Conservation (phyloP, 345 rosid genomes). For the Melaleuca quinquenervia region DNA sequence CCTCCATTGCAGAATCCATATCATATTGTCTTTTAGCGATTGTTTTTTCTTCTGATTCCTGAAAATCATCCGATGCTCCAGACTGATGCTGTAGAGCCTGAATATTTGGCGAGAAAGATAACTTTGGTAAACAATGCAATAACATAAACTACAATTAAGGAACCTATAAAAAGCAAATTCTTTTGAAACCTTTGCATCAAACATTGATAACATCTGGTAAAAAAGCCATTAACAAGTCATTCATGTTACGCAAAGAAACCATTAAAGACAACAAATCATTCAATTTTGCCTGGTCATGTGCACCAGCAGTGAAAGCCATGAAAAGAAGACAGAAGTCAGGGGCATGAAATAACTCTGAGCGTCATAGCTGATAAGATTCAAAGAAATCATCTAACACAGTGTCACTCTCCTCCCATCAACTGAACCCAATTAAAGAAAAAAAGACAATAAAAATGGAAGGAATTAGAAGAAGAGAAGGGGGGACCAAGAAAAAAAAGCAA, state of each 20-base stretch:
- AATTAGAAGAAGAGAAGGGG: neutral
- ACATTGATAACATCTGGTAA: neutral
- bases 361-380: neutral
- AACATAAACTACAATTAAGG: neutral
- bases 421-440: neutral
- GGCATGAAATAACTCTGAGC: neutral
- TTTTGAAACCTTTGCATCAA: neutral
- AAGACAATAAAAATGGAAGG: neutral
- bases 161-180: neutral
- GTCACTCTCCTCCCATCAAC: neutral
- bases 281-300: neutral
- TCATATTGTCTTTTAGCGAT: conserved; percentile 35
- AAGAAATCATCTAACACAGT: neutral
- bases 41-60: conserved; percentile 51
- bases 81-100: conserved; percentile 51
- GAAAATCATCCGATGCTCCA: conserved; percentile 63
- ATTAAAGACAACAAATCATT: neutral
- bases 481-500: neutral
- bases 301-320: neutral
- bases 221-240: neutral
- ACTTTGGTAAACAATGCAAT: neutral
- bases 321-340: neutral
- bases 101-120: neutral
- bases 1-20: conserved; percentile 71
- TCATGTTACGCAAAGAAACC: neutral